Base-by-base conservation (phyloP, 202 grass and related monocot genomes). In the Miscanthus sacchariflorus region DNA sequence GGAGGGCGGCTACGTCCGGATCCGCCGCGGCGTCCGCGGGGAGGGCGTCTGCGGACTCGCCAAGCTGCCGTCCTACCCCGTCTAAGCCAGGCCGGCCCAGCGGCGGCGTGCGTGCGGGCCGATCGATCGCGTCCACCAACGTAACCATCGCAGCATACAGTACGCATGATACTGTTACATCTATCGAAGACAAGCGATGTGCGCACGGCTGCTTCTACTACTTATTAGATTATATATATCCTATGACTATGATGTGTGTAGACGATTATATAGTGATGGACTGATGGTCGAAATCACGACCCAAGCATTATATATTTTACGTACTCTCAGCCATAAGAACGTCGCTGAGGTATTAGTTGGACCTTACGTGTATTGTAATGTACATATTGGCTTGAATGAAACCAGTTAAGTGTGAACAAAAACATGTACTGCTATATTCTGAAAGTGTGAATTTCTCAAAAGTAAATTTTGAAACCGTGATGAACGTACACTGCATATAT, bases 11-110 rank as follows among this genome's bases (percentile, higher is more conserved):
- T 94, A 94, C 85, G 71, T 92, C 25, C 48, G 86, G 50, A 87
- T 95, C 85, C 82, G 79, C 46, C 86, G 93, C 68, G 90, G 85
- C 43, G 23, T 23, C 24, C 40, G 86, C 61, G 77, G 86, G 0
- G 70, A 88, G 19, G 90, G 90, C 77, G 88, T 90, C 43, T 92
- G 93, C 50, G 90, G 90, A 30, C 84, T 95, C 70, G 88, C 90
- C 65, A 88, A 81, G 79, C 12, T 88, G 36, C 33, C 90, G 38
- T 88, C 72, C 28, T 95, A 88, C 81, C 90, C 90, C 5, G 83
- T 85, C 25, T 81, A 54, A 61, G 2, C 7, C 30, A 33, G 30
- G 30, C 30, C 30, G 30, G 13, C 48, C 45, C 9, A 7, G 15
- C 15, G 13, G 14, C 30, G 15, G 36, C 2, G 11, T 1, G 30